These are phyloP conservation scores for Solanum appendiculatum DNA, from an alignment of 257 asterid genomes.

Conservation along the genomic window DNA sequence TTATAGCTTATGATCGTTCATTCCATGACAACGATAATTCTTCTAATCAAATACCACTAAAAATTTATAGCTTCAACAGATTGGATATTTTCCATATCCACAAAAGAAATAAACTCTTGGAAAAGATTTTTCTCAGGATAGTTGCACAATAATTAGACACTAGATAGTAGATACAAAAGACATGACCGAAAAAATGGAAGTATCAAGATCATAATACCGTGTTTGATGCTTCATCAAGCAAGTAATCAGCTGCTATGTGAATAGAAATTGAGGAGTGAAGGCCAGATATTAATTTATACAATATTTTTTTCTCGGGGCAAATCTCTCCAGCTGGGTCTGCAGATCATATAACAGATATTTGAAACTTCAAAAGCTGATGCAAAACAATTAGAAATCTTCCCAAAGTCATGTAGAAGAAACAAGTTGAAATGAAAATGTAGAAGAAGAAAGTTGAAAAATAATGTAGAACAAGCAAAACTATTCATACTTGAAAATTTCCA, in stretches of 20 bases:
- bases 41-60: not conserved
- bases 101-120: not conserved
- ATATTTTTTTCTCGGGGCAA: constrained; percentile 52
- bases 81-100: not conserved
- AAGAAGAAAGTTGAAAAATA: not conserved
- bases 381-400: not conserved
- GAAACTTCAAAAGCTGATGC: not conserved
- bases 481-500: not conserved
- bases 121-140: not conserved
- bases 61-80: not conserved
- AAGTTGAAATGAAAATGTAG: too few species aligned
- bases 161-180: not conserved
- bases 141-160: not conserved
- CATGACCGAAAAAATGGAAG: not conserved
- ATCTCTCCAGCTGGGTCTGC: constrained; percentile 47
- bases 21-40: not conserved
- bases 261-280: constrained; percentile 70
- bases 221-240: constrained; percentile 44
- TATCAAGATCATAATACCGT: constrained; percentile 18
- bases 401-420: not conserved
- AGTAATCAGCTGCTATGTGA: constrained; percentile 58
- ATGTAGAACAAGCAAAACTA: not conserved
- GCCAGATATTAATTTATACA: constrained; percentile 68
- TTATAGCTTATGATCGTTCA: not conserved
- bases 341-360: not conserved